Evolutionary conservation across 2,329 filamentous ascomycete genomes (phyloP).

Genomic region (Fusarium subtropicale): DNA sequence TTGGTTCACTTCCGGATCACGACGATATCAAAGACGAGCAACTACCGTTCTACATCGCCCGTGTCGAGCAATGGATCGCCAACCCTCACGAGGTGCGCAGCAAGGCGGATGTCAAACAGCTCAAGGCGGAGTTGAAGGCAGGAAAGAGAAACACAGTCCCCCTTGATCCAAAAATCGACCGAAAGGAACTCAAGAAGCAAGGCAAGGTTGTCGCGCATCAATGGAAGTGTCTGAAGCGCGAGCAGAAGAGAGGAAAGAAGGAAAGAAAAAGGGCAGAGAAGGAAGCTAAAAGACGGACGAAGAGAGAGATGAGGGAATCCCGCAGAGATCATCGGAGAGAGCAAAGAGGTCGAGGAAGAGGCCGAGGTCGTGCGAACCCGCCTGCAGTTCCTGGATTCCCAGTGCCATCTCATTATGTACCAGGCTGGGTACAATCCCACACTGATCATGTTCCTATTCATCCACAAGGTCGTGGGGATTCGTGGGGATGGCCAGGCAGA

Average conservation of each 20-base stretch:
- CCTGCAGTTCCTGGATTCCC: slow-evolving; percentile 13
- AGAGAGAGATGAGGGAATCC: slow-evolving; percentile 48
- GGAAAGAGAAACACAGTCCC: slow-evolving; percentile 44
- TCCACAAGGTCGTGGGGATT: slow-evolving; percentile 9
- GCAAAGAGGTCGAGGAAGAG: slow-evolving; percentile 12
- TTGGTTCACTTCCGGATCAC: slow-evolving; percentile 66
- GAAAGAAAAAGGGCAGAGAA: slow-evolving; percentile 51
- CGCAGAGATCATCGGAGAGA: slow-evolving; percentile 48
- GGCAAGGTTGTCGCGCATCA: slow-evolving; percentile 58
- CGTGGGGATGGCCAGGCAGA: slow-evolving; percentile 22
- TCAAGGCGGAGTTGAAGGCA: slow-evolving; percentile 59
- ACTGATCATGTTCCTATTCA: background rate
- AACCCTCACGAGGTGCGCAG: slow-evolving; percentile 63
- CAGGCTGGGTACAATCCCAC: background rate
- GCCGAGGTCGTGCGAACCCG: slow-evolving; percentile 23
- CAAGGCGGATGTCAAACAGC: slow-evolving; percentile 56
- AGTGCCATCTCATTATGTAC: background rate
- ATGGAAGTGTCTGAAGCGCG: slow-evolving; percentile 54
- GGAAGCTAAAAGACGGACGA: slow-evolving; percentile 50
- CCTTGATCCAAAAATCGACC: slow-evolving; percentile 29
- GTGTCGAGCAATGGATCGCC: slow-evolving; percentile 62
- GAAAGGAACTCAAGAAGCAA: slow-evolving; percentile 55
- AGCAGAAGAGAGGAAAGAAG: slow-evolving; percentile 48
- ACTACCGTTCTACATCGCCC: slow-evolving; percentile 59
- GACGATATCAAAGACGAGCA: slow-evolving; percentile 63